Base-by-base conservation (phyloP, 192 early-diverging fungal genomes). In the Lobosporangium transversale region DNA sequence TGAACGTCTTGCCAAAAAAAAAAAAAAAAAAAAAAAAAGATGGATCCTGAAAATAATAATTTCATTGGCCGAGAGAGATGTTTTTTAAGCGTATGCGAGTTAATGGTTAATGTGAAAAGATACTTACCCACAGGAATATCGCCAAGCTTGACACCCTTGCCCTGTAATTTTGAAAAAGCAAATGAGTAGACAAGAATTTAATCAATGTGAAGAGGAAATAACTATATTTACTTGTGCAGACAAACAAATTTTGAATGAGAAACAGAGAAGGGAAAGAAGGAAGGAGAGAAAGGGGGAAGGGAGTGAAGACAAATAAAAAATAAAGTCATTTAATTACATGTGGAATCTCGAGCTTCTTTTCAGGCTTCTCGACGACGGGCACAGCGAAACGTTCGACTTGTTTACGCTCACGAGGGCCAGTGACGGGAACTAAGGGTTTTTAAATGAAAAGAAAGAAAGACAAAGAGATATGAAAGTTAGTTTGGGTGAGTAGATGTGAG, bases 381-480 rank as follows among this genome's bases (percentile, higher is more conserved):
- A 57, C 51, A 24, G 64, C 44, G 57, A 37, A 79, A 29, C 78
- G 68, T 52, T 70, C 78, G 15, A 65, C 66, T 43, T 66, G 56
- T 61, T 79, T 79, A 35, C 78, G 78, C 40, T 60, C 56, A 48
- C 78, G 78, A 30, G 68, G 78, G 37, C 71, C 71, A 32, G 57
- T 42, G 27, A 75, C 71, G 53, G 71, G 71, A 21, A 66, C 71
- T 75, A 57, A n/a, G 1, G n/a, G 29, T 40, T 40, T 7, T 40
- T 40, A 14, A 15, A 53, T 23, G 32, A 15, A 55, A n/a, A 35
- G 27, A 36, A 7, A 18, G 18, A 20, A 18, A 55, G 54, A 42
- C 23, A 32, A 4, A 24, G 4, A 42, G 37, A 12, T 10, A 17
- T 30, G 30, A 29, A 26, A 17, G 21, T n/a, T 35, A 12, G 29